Conservation (phyloP, 108 stramenopile genomes). For the Skeletonema grethae region DNA sequence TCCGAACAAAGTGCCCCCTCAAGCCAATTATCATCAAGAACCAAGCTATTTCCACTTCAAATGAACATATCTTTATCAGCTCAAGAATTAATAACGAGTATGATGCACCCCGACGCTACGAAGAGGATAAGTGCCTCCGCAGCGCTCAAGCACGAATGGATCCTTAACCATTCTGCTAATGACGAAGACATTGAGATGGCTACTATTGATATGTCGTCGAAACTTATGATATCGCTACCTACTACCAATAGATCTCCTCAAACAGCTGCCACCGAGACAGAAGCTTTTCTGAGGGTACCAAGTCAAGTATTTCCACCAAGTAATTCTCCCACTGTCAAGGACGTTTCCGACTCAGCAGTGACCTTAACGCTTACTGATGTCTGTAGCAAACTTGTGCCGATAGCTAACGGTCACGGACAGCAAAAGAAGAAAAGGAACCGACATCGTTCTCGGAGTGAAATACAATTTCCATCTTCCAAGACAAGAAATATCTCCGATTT, state of each 20-base stretch:
- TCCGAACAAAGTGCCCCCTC: constrained; percentile 32
- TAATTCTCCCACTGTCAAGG: constrained; percentile 35
- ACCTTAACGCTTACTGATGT: constrained; percentile 43
- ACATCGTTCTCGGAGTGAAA: background rate
- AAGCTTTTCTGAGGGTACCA: constrained; percentile 21
- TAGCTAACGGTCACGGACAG: constrained; percentile 17
- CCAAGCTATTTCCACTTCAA: constrained; percentile 59
- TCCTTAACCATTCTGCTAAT: constrained; percentile 31
- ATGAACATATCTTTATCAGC: constrained; percentile 72
- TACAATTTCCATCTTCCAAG: constrained; percentile 12
- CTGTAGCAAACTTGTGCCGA: constrained; percentile 42
- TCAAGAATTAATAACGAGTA: constrained; percentile 68
- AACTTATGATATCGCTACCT: constrained; percentile 4
- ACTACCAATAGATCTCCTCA: background rate
- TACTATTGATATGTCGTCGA: background rate
- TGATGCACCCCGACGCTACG: constrained; percentile 71
- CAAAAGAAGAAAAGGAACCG: constrained; percentile 17
- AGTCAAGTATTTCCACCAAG: constrained; percentile 28
- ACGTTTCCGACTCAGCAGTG: background rate
- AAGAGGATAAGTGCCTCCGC: constrained; percentile 63
- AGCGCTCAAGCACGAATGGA: constrained; percentile 72
- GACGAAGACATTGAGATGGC: constrained; percentile 7
- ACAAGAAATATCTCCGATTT: constrained; percentile 8
- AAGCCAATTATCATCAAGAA: constrained; percentile 30
- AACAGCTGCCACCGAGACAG: constrained; percentile 18